Evolutionary conservation across 1,139 yeast genomes (phyloP), one percentile per base, ranked within the genome.

Genomic region (Eremothecium sinecaudum): DNA sequence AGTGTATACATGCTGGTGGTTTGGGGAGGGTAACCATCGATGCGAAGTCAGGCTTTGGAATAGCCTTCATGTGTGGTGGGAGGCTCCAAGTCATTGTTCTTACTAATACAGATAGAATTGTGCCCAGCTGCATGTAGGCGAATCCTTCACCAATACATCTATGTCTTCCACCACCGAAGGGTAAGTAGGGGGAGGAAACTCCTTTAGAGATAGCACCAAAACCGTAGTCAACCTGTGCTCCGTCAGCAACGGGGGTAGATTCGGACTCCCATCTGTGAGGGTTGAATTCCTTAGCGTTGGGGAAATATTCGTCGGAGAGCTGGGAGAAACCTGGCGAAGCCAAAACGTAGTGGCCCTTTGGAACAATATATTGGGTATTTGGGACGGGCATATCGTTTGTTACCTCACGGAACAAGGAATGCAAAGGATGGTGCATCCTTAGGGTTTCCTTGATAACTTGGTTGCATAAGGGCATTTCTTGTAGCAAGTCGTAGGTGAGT

Each of bases 81-180:
- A 76, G 68, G 31, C 69, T 67, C 95, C 95, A 87, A 57, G 69
- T 78, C 57, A 82, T 63, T 44, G 80, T 77, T 59, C 80, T 80
- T 23, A 87, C 73, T 58, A 69, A 81, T 15, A 86, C 73, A 24
- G 86, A 66, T 56, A 92, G 67, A 42, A 90, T 69, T 37, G 93
- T 79, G 37, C 95, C 95, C 50, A 90, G 73, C 66, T 90, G 99
- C 47, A 80, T 78, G 60, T 79, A 84, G 28, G 99, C 99, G 66
- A 90, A 90, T 58, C 87, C 97, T 64, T 90, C 99, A 53, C 99
- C 99, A 55, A 90, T 86, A 66, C 99, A 90, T 66, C 98, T 80
- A 61, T 90, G 99, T 70, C 99, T 82, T 47, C 99, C 99, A 61
- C 97, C 98, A 50, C 98, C 98, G 55, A 90, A 90, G 37, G 98